Evolutionary conservation across 2,329 filamentous ascomycete genomes (phyloP), one percentile per base, ranked within the genome.

Genomic region (Aureobasidium sp.): DNA sequence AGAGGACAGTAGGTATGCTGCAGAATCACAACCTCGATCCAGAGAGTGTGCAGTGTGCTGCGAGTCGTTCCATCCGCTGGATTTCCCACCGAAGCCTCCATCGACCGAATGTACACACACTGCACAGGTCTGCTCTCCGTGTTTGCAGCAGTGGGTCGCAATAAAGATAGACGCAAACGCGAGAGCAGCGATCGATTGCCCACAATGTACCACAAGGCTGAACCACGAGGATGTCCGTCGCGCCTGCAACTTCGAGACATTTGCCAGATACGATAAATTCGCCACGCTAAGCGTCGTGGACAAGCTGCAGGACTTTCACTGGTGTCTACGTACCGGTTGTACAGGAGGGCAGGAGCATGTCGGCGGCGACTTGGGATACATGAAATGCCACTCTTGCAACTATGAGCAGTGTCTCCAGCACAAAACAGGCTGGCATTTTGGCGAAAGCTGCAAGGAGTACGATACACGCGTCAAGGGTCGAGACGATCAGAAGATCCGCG

Each of bases 301-400:
- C 20, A 68, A 72, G 22, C 70, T 78, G 1, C 71, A 75, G 0
- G 77, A 77, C 36, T 85, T 84, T 65, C 69, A 77, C 15, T 84
- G 81, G 79, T 86, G 83, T 66, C 76, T 82, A 1, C 62, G 64
- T 8, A 71, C 79, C 0, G 74, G 72, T 2, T 86, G 84, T 66
- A 75, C 72, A 9, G 78, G 75, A 0, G 82, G 83, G 0, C 82
- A 85, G 65, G 73, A 69, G 3, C 77, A 77, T 17, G 22, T 27
- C 5, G 22, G 22, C 5, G 27, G 11, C 4, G 61, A 66, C 1
- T 67, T 67, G 1, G 72, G 75, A 0, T 78, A 77, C 20, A 77
- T 78, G 68, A 62, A 68, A 5, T 78, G 77, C 63, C 64, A 65
- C 3, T 47, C 58, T 2, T 78, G 76, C 67, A 66, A 68, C 42